A percentile compares a stretch with the other conserved stretches of the same genome.
phyloP scores from a whole-genome alignment of 108 stramenopile species.

The Skeletonema menzelii region DNA sequence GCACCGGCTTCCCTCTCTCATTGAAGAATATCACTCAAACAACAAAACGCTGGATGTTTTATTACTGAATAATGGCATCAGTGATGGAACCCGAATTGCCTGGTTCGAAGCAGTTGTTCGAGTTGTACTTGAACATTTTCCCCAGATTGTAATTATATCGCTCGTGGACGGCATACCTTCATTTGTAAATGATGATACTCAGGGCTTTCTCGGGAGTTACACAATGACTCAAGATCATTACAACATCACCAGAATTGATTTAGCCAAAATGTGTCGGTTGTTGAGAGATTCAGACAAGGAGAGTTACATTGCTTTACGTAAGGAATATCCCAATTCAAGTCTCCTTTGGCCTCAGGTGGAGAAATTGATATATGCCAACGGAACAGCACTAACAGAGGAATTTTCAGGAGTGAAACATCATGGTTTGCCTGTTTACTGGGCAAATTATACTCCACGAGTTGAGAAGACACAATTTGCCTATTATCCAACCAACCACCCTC shows the following conservation, averaged over 20 bases:
- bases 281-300: not conserved
- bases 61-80: constrained; percentile 18
- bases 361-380: constrained; percentile 9
- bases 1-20: constrained; percentile 15
- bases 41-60: constrained; percentile 14
- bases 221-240: constrained; percentile 6
- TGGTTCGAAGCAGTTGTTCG: constrained; percentile 33
- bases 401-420: not conserved
- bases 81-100: not conserved
- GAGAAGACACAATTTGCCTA: constrained; percentile 9
- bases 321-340: not conserved
- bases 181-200: not conserved
- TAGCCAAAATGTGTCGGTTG: constrained; percentile 7
- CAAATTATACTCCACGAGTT: constrained; percentile 5
- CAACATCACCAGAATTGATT: not conserved
- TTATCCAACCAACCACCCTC: constrained; percentile 19
- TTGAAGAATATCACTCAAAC: constrained; percentile 8
- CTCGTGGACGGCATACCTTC: constrained; percentile 11
- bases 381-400: constrained; percentile 2
- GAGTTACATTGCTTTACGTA: not conserved
- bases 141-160: constrained; percentile 8
- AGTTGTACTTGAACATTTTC: constrained; percentile 3
- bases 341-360: constrained; percentile 17
- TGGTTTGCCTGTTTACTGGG: not conserved
- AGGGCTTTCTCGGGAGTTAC: not conserved